Conservation (phyloP, 257 asterid species). For the Solanum chaucha region DNA sequence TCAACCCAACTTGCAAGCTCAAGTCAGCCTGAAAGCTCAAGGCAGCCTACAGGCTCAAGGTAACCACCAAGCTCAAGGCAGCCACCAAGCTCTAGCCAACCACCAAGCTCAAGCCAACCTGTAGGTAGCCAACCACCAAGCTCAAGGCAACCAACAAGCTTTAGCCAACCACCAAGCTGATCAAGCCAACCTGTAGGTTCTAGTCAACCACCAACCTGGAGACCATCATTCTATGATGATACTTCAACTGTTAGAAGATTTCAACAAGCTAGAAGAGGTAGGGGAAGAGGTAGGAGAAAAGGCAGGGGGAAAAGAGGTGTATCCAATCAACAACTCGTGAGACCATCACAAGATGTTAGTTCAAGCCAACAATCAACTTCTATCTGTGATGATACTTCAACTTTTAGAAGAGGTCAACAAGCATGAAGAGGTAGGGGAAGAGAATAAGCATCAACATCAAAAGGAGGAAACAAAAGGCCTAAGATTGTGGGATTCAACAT, state of each 20-base stretch:
- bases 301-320: accelerated
- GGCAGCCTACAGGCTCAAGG: accelerated
- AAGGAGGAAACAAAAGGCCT: not conserved
- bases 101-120: not conserved
- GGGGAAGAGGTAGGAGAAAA: not conserved
- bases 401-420: not conserved
- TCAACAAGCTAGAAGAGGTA: not conserved
- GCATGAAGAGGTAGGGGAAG: not conserved
- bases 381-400: not conserved
- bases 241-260: not conserved
- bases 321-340: too few relatives aligned
- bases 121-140: too few relatives aligned
- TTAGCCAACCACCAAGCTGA: too few relatives aligned
- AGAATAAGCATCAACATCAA: too few relatives aligned
- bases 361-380: too few relatives aligned
- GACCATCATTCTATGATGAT: too few relatives aligned
- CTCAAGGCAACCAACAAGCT: too few relatives aligned
- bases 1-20: not conserved
- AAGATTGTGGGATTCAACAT: not conserved
- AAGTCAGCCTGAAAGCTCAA: not conserved
- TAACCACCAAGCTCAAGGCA: too few relatives aligned
- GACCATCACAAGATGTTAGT: too few relatives aligned
- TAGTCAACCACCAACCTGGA: not conserved
- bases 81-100: not conserved
- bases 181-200: not conserved